Evolutionary conservation across 768 basidiomycete genomes (phyloP).

Genomic region (Pisolithus marmoratus): DNA sequence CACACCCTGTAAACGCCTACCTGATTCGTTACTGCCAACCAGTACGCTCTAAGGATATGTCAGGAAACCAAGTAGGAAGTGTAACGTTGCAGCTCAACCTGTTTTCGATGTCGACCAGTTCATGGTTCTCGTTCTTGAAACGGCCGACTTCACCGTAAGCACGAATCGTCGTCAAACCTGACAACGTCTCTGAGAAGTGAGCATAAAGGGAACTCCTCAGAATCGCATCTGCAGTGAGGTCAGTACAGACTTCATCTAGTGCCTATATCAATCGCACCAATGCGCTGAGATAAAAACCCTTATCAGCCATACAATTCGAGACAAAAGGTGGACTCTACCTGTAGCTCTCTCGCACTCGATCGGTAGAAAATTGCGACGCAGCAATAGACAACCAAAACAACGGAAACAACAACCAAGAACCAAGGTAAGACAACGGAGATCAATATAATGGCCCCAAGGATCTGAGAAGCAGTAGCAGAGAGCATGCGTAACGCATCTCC

Average conservation of each 20-base stretch:
- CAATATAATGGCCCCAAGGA: conserved; percentile 72
- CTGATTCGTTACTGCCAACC: conserved; percentile 82
- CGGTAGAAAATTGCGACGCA: conserved; percentile 81
- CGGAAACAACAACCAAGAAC: conserved; percentile 73
- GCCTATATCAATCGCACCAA: conserved; percentile 36
- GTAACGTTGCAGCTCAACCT: conserved; percentile 35
- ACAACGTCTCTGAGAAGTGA: conserved; percentile 88
- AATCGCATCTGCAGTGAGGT: conserved; percentile 55
- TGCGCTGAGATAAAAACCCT: conserved; percentile 36
- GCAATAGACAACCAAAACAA: conserved; percentile 54
- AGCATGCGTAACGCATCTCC: conserved; percentile 78
- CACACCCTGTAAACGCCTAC: conserved; percentile 21
- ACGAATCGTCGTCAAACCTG: conserved; percentile 81
- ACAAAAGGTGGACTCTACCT: conserved; percentile 36
- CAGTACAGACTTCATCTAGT: not conserved
- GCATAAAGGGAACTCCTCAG: conserved; percentile 83
- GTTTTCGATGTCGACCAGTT: conserved; percentile 80
- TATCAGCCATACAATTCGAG: not conserved
- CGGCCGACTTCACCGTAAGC: conserved; percentile 78
- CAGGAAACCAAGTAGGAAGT: not conserved
- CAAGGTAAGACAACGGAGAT: conserved; percentile 75
- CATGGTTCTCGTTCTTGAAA: conserved; percentile 70
- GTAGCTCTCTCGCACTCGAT: conserved; percentile 80
- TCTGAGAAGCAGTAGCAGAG: conserved; percentile 52
- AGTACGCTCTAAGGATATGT: conserved; percentile 57